Evolutionary conservation across 352 stramenopile genomes (phyloP).

Genomic region (Phytopythium aichiense): DNA sequence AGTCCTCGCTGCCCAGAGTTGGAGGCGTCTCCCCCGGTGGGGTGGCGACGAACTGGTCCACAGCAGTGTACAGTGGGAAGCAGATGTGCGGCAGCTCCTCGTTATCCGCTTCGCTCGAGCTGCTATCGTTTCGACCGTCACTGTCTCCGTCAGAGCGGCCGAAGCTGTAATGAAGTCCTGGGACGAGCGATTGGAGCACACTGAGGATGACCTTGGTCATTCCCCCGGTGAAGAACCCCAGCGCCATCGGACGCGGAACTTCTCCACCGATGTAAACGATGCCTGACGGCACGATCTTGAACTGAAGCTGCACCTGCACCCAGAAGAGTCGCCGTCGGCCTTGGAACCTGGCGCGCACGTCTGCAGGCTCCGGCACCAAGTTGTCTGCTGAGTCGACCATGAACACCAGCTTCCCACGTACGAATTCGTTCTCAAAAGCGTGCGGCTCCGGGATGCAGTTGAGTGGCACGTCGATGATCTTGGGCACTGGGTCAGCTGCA

Average conservation of each 20-base stretch:
- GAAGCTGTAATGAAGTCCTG: conserved; percentile 55
- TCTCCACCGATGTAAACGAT: conserved; percentile 67
- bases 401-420: conserved; percentile 67
- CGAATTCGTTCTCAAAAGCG: conserved; percentile 80
- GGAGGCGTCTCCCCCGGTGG: conserved; percentile 27
- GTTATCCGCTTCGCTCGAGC: conserved; percentile 11
- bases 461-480: not conserved
- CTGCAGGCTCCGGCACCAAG: conserved; percentile 4
- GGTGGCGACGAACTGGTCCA: conserved; percentile 63
- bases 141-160: conserved; percentile 10
- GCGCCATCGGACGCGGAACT: conserved; percentile 42
- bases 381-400: conserved; percentile 37
- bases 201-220: conserved; percentile 50
- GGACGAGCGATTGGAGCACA: conserved; percentile 48
- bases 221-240: conserved; percentile 52
- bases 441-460: conserved; percentile 23
- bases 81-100: conserved; percentile 65
- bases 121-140: not conserved
- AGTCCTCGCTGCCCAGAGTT: conserved; percentile 36
- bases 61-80: conserved; percentile 58
- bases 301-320: conserved; percentile 63
- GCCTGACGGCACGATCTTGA: conserved; percentile 49
- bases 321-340: conserved; percentile 54
- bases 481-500: not conserved
- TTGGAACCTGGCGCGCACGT: conserved; percentile 22